phyloP scores from a whole-genome alignment of 805 yeast genomes.

The Metschnikowia colocasiae region DNA sequence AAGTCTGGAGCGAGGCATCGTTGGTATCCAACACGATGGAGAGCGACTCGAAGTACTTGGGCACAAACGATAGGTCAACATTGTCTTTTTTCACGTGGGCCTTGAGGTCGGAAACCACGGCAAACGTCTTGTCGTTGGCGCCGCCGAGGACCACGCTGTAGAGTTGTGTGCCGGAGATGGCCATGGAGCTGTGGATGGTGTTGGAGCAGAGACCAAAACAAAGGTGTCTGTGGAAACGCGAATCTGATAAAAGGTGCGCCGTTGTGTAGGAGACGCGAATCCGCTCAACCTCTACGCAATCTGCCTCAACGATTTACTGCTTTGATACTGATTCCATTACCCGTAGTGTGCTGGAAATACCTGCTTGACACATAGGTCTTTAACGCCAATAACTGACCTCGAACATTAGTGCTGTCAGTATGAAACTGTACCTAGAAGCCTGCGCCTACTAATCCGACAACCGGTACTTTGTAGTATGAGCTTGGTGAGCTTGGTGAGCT shows the following conservation, averaged over 20 bases:
- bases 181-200: slow-evolving; percentile 9
- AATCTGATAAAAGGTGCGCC: neutral
- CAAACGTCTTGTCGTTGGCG: slow-evolving; percentile 13
- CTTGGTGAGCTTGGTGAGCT: too few relatives aligned
- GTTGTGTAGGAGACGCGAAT: neutral
- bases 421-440: too few relatives aligned
- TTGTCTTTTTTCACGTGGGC: slow-evolving; percentile 53
- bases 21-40: slow-evolving; percentile 41
- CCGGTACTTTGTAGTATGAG: too few relatives aligned
- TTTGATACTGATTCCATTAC: too few relatives aligned
- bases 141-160: slow-evolving; percentile 13
- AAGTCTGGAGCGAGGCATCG: slow-evolving; percentile 35
- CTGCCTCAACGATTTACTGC: too few relatives aligned
- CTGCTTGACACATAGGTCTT: too few relatives aligned
- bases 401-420: too few relatives aligned
- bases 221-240: slow-evolving; percentile 5
- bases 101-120: slow-evolving; percentile 37
- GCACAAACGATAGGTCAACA: slow-evolving; percentile 48
- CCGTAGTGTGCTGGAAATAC: too few relatives aligned
- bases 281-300: too few relatives aligned
- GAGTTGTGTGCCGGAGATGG: slow-evolving; percentile 15
- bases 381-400: too few relatives aligned
- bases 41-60: slow-evolving; percentile 48
- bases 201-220: slow-evolving; percentile 5
- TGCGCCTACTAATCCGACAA: too few relatives aligned